Base-by-base conservation (phyloP, 495 filamentous ascomycete genomes). In the Evernia prunastri region DNA sequence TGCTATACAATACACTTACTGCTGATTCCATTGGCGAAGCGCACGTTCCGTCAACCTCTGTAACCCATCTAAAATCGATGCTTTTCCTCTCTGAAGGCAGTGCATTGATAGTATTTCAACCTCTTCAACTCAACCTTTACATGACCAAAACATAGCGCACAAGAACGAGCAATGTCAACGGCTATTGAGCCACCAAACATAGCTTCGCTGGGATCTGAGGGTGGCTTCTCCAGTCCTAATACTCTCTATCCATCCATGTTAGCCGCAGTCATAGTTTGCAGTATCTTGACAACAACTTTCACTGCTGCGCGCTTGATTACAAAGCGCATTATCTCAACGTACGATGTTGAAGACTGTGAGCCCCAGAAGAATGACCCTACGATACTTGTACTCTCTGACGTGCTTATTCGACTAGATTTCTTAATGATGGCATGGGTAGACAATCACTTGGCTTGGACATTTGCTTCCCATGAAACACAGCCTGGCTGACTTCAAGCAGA, bases 261-360 rank as follows among this genome's bases (percentile, higher is more conserved):
- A 1, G 54, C n/a, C 1, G 40, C 61, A 27, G 56, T 51, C 29
- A 11, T 63, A 31, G 54, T 63, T 15, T 58, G 61, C 42, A 25
- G 40, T 1, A 58, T 47, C 33, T 20, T 51, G n/a, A 63, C 42
- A 15, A 63, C 61, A 18, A 45, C 37, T 40, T 58, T 47, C 10
- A 51, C 54, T 25, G 54, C 56, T 58, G 54, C 54, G 8, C 54
- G 61, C 0, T 33, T 63, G 5, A 17, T 58, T 1, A 51, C 61
- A 27, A 63, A 58, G 15, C 6, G 29, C 5, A n/a, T 47, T 40
- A 36, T 39, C 40, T 43, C 54, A 1, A 49, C 2, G 0, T 63
- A 35, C 18, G 31, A 33, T n/a, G 5, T 20, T 29, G 61, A 63
- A 25, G 61, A 63, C 31, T 58, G 61, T 63, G 20, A 39, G 61